A percentile compares a stretch with the other conserved stretches of the same genome.
phyloP scores from a whole-genome alignment of 768 basidiomycete genomes.

The Tylopilus sp. region DNA sequence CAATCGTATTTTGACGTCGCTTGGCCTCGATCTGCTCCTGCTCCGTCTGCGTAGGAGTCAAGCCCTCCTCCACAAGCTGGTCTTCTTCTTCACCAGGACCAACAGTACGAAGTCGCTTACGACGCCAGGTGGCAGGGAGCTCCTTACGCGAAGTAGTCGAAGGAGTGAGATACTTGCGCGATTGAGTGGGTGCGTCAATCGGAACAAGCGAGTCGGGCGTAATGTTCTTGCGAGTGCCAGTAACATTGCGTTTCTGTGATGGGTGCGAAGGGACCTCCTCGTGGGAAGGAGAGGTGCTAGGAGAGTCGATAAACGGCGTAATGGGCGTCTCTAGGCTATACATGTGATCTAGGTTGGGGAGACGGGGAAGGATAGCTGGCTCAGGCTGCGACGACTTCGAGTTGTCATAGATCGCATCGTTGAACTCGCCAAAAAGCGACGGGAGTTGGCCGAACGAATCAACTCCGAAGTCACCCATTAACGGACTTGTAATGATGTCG shows the following conservation, averaged over 20 bases:
- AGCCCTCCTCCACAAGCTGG: constrained; percentile 15
- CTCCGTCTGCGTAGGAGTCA: constrained; percentile 45
- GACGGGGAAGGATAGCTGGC: constrained; percentile 6
- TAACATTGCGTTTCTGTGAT: constrained; percentile 39
- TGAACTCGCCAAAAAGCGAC: constrained; percentile 30
- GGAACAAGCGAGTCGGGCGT: constrained; percentile 63
- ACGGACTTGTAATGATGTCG: constrained; percentile 42
- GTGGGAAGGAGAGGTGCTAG: constrained; percentile 27
- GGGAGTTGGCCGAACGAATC: constrained; percentile 32
- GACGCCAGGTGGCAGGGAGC: constrained; percentile 66
- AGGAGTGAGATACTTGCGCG: constrained; percentile 67
- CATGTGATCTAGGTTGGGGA: constrained; percentile 34
- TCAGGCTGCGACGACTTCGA: constrained; percentile 14
- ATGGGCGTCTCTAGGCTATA: constrained; percentile 48
- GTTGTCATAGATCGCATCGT: constrained; percentile 13
- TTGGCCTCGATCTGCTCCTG: constrained; percentile 73
- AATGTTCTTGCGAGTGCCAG: constrained; percentile 71
- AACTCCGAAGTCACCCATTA: constrained; percentile 33
- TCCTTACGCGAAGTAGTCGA: constrained; percentile 79
- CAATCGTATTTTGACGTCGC: constrained; percentile 80
- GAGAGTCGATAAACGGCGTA: constrained; percentile 47
- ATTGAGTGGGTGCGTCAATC: constrained; percentile 75
- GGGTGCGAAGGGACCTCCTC: constrained; percentile 14
- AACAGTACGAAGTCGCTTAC: constrained; percentile 53
- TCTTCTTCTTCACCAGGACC: constrained; percentile 51